A percentile compares a stretch with the other conserved stretches of the same genome.
Conservation (phyloP, 2,329 filamentous ascomycete genomes). For the Dendryphion nanum region DNA sequence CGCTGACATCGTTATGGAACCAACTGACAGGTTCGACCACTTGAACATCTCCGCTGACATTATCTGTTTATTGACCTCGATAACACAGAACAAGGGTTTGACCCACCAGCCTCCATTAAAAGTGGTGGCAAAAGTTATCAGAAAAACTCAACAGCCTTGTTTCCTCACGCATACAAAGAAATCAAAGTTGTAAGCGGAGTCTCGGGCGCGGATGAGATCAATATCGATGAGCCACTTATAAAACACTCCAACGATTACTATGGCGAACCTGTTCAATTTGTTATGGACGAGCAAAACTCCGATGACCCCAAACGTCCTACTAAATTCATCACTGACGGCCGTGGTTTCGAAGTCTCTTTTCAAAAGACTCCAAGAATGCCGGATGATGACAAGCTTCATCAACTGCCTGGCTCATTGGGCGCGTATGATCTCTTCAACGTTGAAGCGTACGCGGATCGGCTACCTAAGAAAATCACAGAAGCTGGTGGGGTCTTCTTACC, state of each 20-base stretch:
- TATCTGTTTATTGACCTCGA: no score
- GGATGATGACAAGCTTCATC: conserved; percentile 5
- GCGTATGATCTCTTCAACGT: conserved; percentile 2
- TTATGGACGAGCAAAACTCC: neutral
- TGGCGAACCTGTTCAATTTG: neutral
- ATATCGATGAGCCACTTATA: neutral
- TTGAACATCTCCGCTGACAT: no score
- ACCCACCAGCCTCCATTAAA: no score
- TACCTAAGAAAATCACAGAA: conserved; percentile 35
- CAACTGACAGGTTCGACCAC: no score
- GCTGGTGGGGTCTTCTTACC: conserved; percentile 48
- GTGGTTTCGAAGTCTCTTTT: conserved; percentile 6
- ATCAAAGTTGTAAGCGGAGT: neutral
- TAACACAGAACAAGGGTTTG: no score
- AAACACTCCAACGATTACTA: neutral
- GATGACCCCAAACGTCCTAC: neutral
- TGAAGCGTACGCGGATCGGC: conserved; percentile 17
- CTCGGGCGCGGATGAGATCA: neutral
- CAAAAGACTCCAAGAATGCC: conserved; percentile 5
- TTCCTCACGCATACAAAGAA: neutral
- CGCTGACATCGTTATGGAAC: no score
- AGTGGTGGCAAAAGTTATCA: no score
- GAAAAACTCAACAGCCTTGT: no score
- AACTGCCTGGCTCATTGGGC: conserved; percentile 5
- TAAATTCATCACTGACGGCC: neutral